Base-by-base conservation (phyloP, 495 filamentous ascomycete species). In the Hypoxylon intermedium region DNA sequence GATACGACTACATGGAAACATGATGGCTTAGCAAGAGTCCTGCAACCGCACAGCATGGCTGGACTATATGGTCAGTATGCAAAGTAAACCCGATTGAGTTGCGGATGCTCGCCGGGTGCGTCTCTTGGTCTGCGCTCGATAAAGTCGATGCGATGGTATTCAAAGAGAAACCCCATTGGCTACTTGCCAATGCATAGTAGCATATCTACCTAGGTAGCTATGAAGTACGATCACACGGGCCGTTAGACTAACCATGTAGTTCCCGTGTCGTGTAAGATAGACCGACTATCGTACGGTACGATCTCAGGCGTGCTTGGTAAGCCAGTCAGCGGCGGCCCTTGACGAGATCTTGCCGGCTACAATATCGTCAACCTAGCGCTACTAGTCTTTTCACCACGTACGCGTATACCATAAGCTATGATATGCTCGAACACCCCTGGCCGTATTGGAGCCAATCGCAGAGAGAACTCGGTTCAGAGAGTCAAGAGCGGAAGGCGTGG, bases 81-180 rank as follows among this genome's bases (percentile, higher is more conserved):
- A 40, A 31, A 54, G 38, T 33, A 13, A 52, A 42, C 11, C 33
- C 34, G 51, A 65, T 65, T 55, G 40, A 57, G 62, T 57, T 65
- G 26, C 56, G 56, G 56, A 41, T 56, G 20, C 30, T 57, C 12
- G 37, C 16, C 20, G 38, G 20, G 6, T 57, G 41, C 34, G 44
- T 41, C 23, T 37, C 21, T 53, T 50, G 26, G 13, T 9, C n/a
- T 21, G n/a, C 16, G 0, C 16, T 15, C 16, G 18, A 49, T 16
- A 2, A 18, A 49, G 20, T 37, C 42, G 47, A 23, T 40, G n/a
- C n/a, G 24, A 18, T 21, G 16, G 9, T 23, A 6, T n/a, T n/a
- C n/a, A n/a, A 36, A 48, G 30, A 38, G n/a, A 43, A 42, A 13
- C 20, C 6, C 11, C n/a, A 30, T 23, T 46, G 16, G 30, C 9